Conservation (phyloP, 192 early-diverging fungal genomes). For the Thamnidium elegans region DNA sequence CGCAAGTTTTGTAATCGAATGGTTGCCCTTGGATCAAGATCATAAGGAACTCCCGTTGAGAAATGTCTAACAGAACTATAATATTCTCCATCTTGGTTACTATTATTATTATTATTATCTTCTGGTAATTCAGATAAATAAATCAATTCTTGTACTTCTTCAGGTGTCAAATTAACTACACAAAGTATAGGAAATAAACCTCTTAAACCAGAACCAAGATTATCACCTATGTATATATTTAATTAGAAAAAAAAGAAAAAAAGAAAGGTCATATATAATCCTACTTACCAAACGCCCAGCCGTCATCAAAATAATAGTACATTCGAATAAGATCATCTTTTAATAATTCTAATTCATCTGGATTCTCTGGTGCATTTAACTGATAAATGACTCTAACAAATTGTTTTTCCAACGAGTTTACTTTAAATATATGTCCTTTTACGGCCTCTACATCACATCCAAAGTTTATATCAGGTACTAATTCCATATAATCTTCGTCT, state of each 20-base stretch:
- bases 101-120: too few species aligned
- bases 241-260: background rate
- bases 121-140: conserved; percentile 11
- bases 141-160: conserved; percentile 16
- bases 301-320: conserved; percentile 31
- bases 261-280: background rate
- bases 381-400: conserved; percentile 13
- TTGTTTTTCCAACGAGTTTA: conserved; percentile 10
- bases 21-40: background rate
- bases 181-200: conserved; percentile 30
- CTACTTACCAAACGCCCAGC: conserved; percentile 29
- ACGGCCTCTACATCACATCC: background rate
- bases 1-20: conserved; percentile 8
- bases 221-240: conserved; percentile 14
- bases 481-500: conserved; percentile 10
- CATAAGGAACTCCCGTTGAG: conserved; percentile 7
- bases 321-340: conserved; percentile 26
- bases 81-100: background rate
- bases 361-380: conserved; percentile 16
- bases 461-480: background rate
- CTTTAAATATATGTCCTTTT: conserved; percentile 7
- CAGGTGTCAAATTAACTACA: conserved; percentile 14
- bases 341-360: conserved; percentile 20
- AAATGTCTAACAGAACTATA: conserved; percentile 8
- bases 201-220: conserved; percentile 21